Conservation (phyloP, 352 stramenopile species). For the Globisporangium nunn region DNA sequence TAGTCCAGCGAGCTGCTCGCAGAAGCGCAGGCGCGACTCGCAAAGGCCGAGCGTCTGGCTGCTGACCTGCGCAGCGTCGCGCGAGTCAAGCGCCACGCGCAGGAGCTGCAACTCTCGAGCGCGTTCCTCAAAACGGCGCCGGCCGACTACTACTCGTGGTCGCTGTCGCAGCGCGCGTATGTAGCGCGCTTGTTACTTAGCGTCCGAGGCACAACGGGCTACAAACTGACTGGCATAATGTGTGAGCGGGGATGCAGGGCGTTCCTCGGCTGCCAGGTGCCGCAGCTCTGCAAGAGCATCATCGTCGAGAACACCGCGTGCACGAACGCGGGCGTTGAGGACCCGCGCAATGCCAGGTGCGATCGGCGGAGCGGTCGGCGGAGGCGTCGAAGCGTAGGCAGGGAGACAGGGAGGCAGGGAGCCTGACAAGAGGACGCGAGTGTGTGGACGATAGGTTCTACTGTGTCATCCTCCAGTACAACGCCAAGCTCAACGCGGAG, state of each 20-base stretch:
- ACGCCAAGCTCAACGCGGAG: slow-evolving; percentile 72
- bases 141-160: slow-evolving; percentile 72
- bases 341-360: slow-evolving; percentile 59
- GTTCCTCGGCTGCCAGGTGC: slow-evolving; percentile 51
- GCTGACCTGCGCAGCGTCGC: slow-evolving; percentile 9
- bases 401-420: neutral
- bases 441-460: slow-evolving; percentile 43
- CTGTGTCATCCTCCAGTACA: slow-evolving; percentile 85
- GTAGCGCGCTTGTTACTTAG: neutral
- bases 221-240: neutral
- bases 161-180: slow-evolving; percentile 52
- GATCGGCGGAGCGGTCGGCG: neutral
- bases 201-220: neutral
- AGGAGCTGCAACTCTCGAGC: slow-evolving; percentile 37
- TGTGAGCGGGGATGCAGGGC: slow-evolving; percentile 19
- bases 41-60: slow-evolving; percentile 10
- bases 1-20: slow-evolving; percentile 1
- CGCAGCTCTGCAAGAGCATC: slow-evolving; percentile 87
- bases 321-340: slow-evolving; percentile 39
- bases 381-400: too few relatives aligned
- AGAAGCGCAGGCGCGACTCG: slow-evolving; percentile 8
- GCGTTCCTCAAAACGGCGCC: slow-evolving; percentile 62
- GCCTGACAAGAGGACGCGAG: neutral
- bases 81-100: slow-evolving; percentile 18
- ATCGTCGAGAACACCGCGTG: slow-evolving; percentile 85